Base-by-base conservation (phyloP, 2,329 filamentous ascomycete genomes). In the Colletotrichum salicis region DNA sequence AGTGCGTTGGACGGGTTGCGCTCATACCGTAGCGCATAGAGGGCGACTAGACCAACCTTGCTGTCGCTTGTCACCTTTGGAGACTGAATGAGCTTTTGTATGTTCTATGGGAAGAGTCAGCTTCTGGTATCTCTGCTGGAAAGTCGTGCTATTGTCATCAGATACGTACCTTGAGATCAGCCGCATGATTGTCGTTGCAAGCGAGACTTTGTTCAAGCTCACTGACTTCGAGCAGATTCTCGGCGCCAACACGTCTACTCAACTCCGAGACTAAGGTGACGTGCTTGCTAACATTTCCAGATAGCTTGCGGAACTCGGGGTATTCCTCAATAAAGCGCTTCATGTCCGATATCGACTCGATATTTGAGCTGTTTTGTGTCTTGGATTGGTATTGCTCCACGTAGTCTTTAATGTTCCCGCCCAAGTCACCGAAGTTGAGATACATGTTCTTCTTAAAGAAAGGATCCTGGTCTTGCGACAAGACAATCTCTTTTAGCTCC, bases 381-480 rank as follows among this genome's bases (percentile, higher is more conserved):
- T 97, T 98, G 13, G 93, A 94, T 77, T 98, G 96, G 79, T 98
- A 99, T 79, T 98, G 96, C 79, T 97, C 95, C 67, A 99, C 96
- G 77, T 99, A 99, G 68, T 98, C 95, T 81, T 98, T 98, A 79
- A 98, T 97, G 76, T 97, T 98, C 52, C 96, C 93, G 12, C 96
- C 95, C 6, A 99, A 87, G 76, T 98, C 95, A 66, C 96, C 95
- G 81, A 98, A 99, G 80, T 98, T 98, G 77, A 97, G 89, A 76
- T 95, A 98, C 95, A 98, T 98, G 82, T 98, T 98, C 85, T 98
- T 98, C 83, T 88, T 98, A 86, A 99, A 99, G 84, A 99, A 99
- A 0, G 96, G 95, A 78, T 99, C 96, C 82, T 99, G 96, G 74
- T 99, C 96, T 82, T 96, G 95, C 1, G 96, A 97, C 45, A 99